These are phyloP conservation scores for Agrostemma githago DNA, from an alignment of 148 eudicot species.

Conservation along the genomic window DNA sequence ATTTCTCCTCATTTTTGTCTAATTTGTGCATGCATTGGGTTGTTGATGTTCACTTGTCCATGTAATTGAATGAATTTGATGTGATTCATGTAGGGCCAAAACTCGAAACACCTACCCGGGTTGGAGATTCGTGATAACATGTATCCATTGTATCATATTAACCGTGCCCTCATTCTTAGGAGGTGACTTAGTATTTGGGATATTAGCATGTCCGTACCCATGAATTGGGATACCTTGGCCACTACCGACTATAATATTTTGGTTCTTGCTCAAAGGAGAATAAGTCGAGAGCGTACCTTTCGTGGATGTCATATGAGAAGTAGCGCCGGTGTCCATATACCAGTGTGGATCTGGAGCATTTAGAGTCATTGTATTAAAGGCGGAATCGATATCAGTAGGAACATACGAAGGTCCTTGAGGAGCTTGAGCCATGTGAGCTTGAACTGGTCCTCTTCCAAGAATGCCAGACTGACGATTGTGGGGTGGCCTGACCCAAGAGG, in stretches of 20 bases:
- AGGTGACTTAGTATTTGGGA: neutral
- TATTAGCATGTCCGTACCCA: neutral
- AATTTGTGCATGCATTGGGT: neutral
- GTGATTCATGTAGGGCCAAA: conserved; percentile 18
- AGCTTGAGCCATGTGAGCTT: neutral
- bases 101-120: conserved; percentile 18
- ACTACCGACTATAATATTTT: neutral
- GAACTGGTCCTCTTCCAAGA: neutral
- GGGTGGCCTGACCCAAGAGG: neutral
- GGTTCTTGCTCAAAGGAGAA: neutral
- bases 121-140: no score
- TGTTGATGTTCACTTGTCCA: neutral
- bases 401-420: neutral
- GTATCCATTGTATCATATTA: no score
- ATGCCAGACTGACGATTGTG: neutral
- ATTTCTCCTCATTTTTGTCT: neutral
- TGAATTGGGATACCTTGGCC: conserved; percentile 1
- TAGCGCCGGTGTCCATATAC: conserved; percentile 5
- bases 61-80: neutral
- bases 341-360: neutral
- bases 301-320: neutral
- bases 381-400: neutral
- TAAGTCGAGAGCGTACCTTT: neutral
- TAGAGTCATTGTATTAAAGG: neutral
- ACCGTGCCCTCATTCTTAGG: no score